These are phyloP conservation scores for Lantana camara DNA, from an alignment of 257 asterid genomes.

Conservation along the genomic window DNA sequence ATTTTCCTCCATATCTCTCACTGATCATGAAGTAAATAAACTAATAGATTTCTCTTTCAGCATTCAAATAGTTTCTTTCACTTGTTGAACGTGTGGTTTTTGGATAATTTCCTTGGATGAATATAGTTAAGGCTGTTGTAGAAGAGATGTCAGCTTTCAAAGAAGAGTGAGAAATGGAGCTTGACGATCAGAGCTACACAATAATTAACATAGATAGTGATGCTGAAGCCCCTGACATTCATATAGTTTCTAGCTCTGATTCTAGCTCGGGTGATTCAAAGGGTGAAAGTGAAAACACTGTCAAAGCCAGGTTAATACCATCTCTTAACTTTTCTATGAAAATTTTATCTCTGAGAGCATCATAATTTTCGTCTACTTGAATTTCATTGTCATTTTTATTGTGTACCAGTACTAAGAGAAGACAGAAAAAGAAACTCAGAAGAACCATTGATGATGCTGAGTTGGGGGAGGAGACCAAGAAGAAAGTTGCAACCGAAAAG, in stretches of 20 bases:
- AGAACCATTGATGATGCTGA: constrained; percentile 96
- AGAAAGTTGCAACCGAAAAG: constrained; percentile 96
- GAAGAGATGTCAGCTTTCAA: constrained; percentile 45
- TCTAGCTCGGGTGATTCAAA: constrained; percentile 46
- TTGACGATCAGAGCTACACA: constrained; percentile 73
- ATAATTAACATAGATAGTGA: constrained; percentile 30
- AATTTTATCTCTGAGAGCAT: no score
- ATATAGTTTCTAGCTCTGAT: constrained; percentile 43
- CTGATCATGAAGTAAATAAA: constrained; percentile 31
- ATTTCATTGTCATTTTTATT: constrained; percentile 13
- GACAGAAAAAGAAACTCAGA: constrained; percentile 83
- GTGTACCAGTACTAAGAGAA: constrained; percentile 59
- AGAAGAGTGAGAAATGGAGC: constrained; percentile 68
- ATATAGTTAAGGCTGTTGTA: not conserved
- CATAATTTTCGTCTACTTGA: not conserved
- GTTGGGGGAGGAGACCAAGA: constrained; percentile 94
- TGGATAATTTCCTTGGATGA: not conserved
- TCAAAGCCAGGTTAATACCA: constrained; percentile 25
- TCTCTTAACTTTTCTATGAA: no score
- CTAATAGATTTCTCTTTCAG: no score
- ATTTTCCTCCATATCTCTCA: no score
- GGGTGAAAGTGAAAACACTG: constrained; percentile 26
- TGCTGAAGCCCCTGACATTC: no score
- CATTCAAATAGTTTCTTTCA: no score
- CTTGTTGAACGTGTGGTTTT: not conserved